Conservation (phyloP, 352 stramenopile species). For the Pythium dissimile region DNA sequence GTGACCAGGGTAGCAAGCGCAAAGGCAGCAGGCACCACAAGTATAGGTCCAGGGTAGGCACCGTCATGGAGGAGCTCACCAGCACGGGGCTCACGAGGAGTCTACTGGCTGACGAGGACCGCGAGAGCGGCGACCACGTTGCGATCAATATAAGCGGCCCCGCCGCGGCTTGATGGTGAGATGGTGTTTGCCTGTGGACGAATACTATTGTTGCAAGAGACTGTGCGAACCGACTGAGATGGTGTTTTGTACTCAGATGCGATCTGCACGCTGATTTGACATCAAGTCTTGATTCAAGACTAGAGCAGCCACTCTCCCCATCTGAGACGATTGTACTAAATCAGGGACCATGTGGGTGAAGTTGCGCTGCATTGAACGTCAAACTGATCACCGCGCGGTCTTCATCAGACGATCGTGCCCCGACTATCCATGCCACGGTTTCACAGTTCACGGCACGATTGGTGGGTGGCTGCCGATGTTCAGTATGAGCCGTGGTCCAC, state of each 20-base stretch:
- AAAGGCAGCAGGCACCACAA: conserved; percentile 3
- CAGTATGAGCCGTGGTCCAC: no score
- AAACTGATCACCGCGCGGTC: not conserved
- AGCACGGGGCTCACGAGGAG: conserved; percentile 11
- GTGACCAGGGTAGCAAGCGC: not conserved
- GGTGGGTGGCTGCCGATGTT: no score
- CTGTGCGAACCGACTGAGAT: no score
- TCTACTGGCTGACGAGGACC: conserved; percentile 12
- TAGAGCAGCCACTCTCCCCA: not conserved
- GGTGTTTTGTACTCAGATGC: no score
- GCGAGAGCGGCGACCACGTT: conserved; percentile 1
- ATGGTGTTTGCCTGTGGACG: no score
- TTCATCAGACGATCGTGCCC: no score
- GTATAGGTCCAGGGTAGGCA: not conserved
- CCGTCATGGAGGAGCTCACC: conserved; percentile 17
- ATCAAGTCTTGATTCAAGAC: no score
- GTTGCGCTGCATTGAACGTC: no score
- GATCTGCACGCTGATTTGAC: no score
- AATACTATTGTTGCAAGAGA: not conserved
- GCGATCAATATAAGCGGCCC: conserved; percentile 4
- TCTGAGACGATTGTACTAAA: not conserved
- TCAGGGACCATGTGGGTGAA: not conserved
- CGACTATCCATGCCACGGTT: no score
- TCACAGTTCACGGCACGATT: not conserved
- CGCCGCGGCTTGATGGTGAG: not conserved